Evolutionary conservation across 768 basidiomycete genomes (phyloP).

Genomic region (Candolleomyces aberdarensis): DNA sequence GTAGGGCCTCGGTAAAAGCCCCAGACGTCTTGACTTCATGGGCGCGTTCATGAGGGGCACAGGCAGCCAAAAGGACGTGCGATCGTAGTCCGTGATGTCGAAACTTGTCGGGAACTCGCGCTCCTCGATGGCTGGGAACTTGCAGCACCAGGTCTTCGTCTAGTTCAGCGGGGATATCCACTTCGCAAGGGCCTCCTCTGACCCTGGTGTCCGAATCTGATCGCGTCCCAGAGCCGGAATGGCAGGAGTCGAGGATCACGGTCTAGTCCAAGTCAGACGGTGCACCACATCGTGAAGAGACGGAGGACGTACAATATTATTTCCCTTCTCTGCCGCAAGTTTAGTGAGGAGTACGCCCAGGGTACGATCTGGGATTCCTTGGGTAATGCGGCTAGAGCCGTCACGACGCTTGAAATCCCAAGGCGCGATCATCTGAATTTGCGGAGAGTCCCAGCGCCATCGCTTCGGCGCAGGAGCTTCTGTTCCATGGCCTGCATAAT

Average conservation of each 20-base stretch:
- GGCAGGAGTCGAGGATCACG: constrained; percentile 17
- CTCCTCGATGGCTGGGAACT: not conserved
- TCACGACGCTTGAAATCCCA: constrained; percentile 49
- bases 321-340: constrained; percentile 12
- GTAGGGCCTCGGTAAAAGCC: constrained; percentile 11
- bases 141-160: not conserved
- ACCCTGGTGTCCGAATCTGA: not conserved
- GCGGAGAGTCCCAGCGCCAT: constrained; percentile 39
- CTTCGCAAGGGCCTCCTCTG: not conserved
- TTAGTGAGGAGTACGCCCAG: constrained; percentile 8
- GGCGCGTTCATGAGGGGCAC: constrained; percentile 8
- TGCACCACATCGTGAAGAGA: not conserved
- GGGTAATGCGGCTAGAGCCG: constrained; percentile 27
- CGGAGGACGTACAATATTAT: constrained; percentile 14
- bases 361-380: constrained; percentile 12
- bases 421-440: constrained; percentile 54
- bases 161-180: not conserved
- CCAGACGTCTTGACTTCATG: constrained; percentile 8
- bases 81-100: constrained; percentile 2
- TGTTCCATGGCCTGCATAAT: constrained; percentile 65
- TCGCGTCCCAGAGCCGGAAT: constrained; percentile 13
- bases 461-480: constrained; percentile 44
- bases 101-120: not conserved
- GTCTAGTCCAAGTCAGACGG: constrained; percentile 5
- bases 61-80: constrained; percentile 15